Evolutionary conservation across 371 early-diverging fungal species (phyloP), one percentile per base, ranked within the genome.

Genomic region (Smittium culicis): DNA sequence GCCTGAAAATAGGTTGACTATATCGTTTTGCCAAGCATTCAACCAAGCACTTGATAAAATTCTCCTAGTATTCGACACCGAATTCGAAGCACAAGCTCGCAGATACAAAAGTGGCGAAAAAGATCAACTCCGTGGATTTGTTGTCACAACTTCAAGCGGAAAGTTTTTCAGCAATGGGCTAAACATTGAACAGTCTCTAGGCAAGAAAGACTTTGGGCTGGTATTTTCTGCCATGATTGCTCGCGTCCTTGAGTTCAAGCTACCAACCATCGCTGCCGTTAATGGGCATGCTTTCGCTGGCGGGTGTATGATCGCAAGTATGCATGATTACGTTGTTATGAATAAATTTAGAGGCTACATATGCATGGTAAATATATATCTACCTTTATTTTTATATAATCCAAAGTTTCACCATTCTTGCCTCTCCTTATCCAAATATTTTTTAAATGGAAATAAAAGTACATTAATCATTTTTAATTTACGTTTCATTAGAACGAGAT

Each of bases 201-300:
- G 45, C 11, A 20, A 20, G 45, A 20, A 20, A 20, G 45, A 5
- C 11, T 45, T 45, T 20, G 45, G 45, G 11, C 45, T 5, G 11
- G 45, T 45, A 20, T 45, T 45, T 20, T 11, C 11, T 20, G 11
- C 11, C 20, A 11, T 45, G 45, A 20, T 87, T 14, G 72, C 71
- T 8, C 75, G 82, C 3, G 31, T 89, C 34, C 66, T 88, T 54
- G 84, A 83, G 0, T 88, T 88, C 68, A 79, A 82, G 29, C 73
- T 90, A 16, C 90, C 91, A 0, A 90, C 91, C 0, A 83, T 90
- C 17, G 92, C 92, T 2, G 90, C 90, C 24, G 74, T 88, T 30
- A 88, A 89, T 67, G 90, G 88, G 20, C 90, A 91, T 60, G 89
- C 91, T n/a, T 92, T 91, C 79, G 91, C 90, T 32, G 91, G 90